These are phyloP conservation scores for Barnettozyma sp. DNA, from an alignment of 805 yeast genomes.

Conservation along the genomic window DNA sequence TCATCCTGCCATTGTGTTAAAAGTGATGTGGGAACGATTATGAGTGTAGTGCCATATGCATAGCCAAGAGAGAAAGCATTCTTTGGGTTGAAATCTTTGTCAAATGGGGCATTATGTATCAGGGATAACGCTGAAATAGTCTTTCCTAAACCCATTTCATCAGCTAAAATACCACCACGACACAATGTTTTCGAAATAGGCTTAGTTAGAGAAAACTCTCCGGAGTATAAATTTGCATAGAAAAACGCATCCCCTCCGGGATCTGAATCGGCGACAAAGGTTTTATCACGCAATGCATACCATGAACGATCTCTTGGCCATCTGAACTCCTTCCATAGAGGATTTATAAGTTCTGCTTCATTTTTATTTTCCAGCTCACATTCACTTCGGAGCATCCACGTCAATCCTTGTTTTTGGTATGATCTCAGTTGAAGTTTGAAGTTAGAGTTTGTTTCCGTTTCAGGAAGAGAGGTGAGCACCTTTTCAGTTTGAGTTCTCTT, in stretches of 20 bases:
- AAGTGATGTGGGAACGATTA: constrained; percentile 86
- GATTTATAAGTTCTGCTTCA: constrained; percentile 59
- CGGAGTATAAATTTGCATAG: constrained; percentile 73
- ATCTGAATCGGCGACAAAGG: constrained; percentile 9
- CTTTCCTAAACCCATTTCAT: constrained; percentile 96
- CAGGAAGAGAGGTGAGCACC: constrained; percentile 51
- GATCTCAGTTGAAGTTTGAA: constrained; percentile 57
- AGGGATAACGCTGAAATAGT: constrained; percentile 79
- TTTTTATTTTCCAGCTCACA: constrained; percentile 39
- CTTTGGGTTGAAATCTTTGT: constrained; percentile 24
- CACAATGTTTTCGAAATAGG: constrained; percentile 58
- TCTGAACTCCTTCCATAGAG: constrained; percentile 71
- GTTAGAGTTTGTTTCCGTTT: constrained; percentile 41
- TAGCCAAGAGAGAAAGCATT: constrained; percentile 26
- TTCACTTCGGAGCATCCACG: constrained; percentile 87
- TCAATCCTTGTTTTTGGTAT: constrained; percentile 78
- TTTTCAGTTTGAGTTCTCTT: constrained; percentile 60
- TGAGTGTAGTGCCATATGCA: constrained; percentile 66
- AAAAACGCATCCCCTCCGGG: constrained; percentile 32
- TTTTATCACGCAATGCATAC: constrained; percentile 25
- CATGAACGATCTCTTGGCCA: constrained; percentile 61
- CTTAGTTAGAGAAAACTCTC: constrained; percentile 62
- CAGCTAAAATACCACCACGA: constrained; percentile 86
- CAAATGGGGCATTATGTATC: constrained; percentile 57
- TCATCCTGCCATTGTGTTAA: constrained; percentile 90